phyloP scores from a whole-genome alignment of 257 asterid species.

The Gardenia jasminoides region DNA sequence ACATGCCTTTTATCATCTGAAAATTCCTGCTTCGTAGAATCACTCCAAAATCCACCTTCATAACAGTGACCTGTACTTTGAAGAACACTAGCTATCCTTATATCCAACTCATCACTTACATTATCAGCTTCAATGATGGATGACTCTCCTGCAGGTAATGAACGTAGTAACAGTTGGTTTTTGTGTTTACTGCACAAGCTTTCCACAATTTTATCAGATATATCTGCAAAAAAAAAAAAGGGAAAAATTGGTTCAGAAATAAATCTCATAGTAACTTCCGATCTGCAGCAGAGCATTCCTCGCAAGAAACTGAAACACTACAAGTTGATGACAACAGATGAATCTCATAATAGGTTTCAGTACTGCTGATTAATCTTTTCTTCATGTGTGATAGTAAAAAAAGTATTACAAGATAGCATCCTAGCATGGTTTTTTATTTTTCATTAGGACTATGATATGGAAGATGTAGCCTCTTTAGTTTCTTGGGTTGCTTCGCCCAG shows the following conservation, averaged over 20 bases:
- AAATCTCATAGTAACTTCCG: not conserved
- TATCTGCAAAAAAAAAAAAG: conserved; percentile 48
- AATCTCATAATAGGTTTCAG: not conserved
- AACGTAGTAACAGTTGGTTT: conserved; percentile 54
- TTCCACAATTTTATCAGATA: conserved; percentile 92
- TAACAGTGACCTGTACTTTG: conserved; percentile 90
- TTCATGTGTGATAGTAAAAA: not conserved
- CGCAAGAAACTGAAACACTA: not conserved
- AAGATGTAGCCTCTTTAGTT: not conserved
- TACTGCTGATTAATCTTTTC: not conserved
- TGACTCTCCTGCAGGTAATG: conserved; percentile 67
- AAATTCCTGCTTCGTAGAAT: conserved; percentile 44
- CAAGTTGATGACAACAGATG: not conserved
- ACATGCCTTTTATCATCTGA: conserved; percentile 78
- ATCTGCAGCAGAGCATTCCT: not conserved
- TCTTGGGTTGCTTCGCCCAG: not conserved
- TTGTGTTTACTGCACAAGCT: conserved; percentile 85
- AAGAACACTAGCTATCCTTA: conserved; percentile 89
- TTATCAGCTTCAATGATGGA: conserved; percentile 65
- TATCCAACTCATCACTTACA: conserved; percentile 69
- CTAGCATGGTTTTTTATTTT: not conserved
- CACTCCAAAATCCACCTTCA: conserved; percentile 92
- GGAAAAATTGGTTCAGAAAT: not conserved
- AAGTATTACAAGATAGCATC: not conserved
- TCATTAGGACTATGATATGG: not conserved